Conservation (phyloP, 306 rosid genomes). For the Hippophae rhamnoides region DNA sequence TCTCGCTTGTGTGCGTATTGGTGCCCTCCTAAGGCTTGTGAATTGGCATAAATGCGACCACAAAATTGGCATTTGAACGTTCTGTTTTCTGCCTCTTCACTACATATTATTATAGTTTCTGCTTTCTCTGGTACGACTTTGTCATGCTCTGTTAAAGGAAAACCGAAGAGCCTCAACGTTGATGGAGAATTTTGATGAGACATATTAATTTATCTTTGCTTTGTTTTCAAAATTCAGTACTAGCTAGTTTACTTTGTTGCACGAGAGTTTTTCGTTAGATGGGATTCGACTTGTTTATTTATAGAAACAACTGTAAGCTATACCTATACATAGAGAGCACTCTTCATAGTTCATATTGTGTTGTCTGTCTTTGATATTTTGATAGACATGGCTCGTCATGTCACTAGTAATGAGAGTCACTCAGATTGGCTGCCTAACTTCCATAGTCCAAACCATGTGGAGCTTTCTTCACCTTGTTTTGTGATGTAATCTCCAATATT, state of each 20-base stretch:
- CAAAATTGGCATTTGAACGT: slow-evolving; percentile 62
- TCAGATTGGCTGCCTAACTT: too few relatives aligned
- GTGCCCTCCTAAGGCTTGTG: slow-evolving; percentile 72
- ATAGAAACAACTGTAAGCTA: not conserved
- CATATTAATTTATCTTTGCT: slow-evolving; percentile 9
- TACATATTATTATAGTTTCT: not conserved
- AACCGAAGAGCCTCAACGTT: slow-evolving; percentile 45
- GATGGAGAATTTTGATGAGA: slow-evolving; percentile 22
- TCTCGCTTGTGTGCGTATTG: slow-evolving; percentile 79
- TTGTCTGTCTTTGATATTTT: too few relatives aligned
- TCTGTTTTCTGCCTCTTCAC: slow-evolving; percentile 18
- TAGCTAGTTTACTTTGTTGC: not conserved
- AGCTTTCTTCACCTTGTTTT: too few relatives aligned
- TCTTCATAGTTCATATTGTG: not conserved
- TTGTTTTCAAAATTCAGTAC: too few relatives aligned
- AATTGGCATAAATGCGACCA: slow-evolving; percentile 40
- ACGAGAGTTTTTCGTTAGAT: not conserved
- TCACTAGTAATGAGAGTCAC: too few relatives aligned
- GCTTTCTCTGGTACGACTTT: slow-evolving; percentile 13
- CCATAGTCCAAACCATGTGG: too few relatives aligned
- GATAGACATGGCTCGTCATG: too few relatives aligned
- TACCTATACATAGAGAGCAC: too few relatives aligned
- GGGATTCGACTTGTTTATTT: not conserved
- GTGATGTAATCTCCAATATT: too few relatives aligned
- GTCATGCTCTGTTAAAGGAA: slow-evolving; percentile 36